These are phyloP conservation scores for Ascoidea rubescens DNA, from an alignment of 805 yeast species.

Conservation along the genomic window DNA sequence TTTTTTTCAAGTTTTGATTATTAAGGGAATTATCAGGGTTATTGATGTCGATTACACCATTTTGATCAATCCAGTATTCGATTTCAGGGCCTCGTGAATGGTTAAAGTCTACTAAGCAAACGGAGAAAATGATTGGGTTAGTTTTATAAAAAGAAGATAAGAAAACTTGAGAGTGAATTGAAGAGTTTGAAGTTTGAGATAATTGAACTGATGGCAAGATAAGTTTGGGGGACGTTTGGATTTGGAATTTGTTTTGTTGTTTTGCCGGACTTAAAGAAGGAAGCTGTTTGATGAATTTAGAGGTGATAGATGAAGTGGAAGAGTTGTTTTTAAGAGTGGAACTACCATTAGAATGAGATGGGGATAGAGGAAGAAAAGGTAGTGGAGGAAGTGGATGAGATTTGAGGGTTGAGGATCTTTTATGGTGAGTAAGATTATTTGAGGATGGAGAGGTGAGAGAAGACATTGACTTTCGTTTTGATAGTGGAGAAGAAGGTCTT, in stretches of 20 bases:
- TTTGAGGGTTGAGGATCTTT: background rate
- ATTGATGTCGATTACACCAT: constrained; percentile 23
- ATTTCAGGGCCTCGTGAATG: constrained; percentile 91
- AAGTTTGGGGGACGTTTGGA: constrained; percentile 13
- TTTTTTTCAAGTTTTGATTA: constrained; percentile 15
- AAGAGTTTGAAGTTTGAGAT: too few relatives aligned
- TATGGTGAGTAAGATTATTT: background rate
- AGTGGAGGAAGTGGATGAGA: background rate
- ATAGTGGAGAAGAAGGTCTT: background rate
- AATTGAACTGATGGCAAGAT: too few relatives aligned
- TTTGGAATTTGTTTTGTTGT: constrained; percentile 28
- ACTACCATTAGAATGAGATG: constrained; percentile 22
- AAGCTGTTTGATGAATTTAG: constrained; percentile 49
- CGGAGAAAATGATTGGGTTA: constrained; percentile 42
- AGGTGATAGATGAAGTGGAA: constrained; percentile 40
- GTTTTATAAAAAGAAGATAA: too few relatives aligned
- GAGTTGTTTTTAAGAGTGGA: constrained; percentile 50
- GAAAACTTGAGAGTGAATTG: too few relatives aligned
- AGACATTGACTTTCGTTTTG: background rate
- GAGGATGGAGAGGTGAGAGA: background rate
- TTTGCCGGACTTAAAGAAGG: constrained; percentile 25
- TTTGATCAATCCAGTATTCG: constrained; percentile 64
- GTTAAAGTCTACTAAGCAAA: constrained; percentile 86
- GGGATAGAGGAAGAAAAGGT: background rate
- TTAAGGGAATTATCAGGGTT: constrained; percentile 20